Base-by-base conservation (phyloP, 1,284 basidiomycete genomes). In the Cutaneotrichosporon spelunceum region DNA sequence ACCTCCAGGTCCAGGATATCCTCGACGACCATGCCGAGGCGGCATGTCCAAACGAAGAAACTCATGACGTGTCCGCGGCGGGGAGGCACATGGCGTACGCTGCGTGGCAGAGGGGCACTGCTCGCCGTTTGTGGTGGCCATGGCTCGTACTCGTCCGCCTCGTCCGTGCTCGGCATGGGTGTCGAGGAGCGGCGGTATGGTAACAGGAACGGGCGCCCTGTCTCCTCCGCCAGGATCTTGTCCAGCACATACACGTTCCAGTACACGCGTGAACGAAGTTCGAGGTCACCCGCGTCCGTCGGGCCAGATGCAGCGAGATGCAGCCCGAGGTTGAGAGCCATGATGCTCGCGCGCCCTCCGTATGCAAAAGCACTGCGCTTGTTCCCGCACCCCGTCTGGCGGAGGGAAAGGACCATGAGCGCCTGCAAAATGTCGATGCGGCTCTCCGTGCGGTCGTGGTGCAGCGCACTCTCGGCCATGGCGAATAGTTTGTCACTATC, bases 401-500 rank as follows among this genome's bases (percentile, higher is more conserved):
- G 75, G 11, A 81, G 70, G 44, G 77, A 77, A 24, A 81, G 69
- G 34, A 81, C 63, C 62, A 80, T 72, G 49, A 79, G 71, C 10
- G 73, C 69, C 63, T 81, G 80, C 2, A 77, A 66, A 13, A 73
- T 67, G 54, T 76, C 73, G 26, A 77, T 66, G 9, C 72, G 67
- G 8, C 65, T 67, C 52, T 73, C 71, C 29, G 65, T 66, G 10
- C 69, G 66, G 16, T 64, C 66, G 34, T 68, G 65, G 34, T 68
- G 68, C 19, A 77, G 67, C 7, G 67, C 64, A 16, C 64, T 61
- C 53, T 77, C 72, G 10, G 76, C 75, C 68, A 72, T 71, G 4
- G 48, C 53, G 53, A 72, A 74, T 4, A 91, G 79, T 56, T 82
- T 81, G 72, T 91, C 87, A 1, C 87, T 84, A 2, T 77, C 81